phyloP scores from a whole-genome alignment of 352 stramenopile species.

The Globisporangium recalcitrans region DNA sequence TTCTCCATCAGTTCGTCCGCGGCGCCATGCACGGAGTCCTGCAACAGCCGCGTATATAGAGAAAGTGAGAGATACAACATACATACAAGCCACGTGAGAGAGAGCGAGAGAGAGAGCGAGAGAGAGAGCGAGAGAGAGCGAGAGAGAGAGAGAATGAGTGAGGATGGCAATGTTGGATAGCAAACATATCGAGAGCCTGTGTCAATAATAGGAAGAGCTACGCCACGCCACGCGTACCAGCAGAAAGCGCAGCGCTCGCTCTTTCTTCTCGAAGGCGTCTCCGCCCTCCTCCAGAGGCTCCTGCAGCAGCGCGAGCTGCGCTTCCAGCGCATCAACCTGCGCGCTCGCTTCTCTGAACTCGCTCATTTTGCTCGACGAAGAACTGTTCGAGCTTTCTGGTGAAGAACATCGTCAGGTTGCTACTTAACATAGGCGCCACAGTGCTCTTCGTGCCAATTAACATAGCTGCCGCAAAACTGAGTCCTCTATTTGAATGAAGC shows the following conservation, averaged over 20 bases:
- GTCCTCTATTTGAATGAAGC: too few species aligned
- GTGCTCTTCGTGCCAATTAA: too few species aligned
- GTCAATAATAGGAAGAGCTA: not conserved
- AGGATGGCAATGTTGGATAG: not conserved
- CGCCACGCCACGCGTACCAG: not conserved
- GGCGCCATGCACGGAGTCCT: conserved; percentile 28
- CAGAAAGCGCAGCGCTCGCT: conserved; percentile 4
- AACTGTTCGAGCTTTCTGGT: too few species aligned
- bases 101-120: too few species aligned
- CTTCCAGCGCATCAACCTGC: conserved; percentile 39
- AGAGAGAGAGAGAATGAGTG: too few species aligned
- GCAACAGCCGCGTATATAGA: conserved; percentile 7
- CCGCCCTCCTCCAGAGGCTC: not conserved
- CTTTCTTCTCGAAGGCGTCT: not conserved
- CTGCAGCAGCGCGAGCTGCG: conserved; percentile 28
- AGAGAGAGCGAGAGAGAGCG: too few species aligned
- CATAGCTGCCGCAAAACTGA: too few species aligned
- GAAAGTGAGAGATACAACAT: not conserved
- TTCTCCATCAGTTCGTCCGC: conserved; percentile 37
- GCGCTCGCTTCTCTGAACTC: conserved; percentile 44
- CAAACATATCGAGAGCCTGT: not conserved
- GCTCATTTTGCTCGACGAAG: conserved; percentile 27
- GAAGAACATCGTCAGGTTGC: too few species aligned
- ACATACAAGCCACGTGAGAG: too few species aligned
- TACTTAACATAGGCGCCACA: too few species aligned